A percentile compares a stretch with the other conserved stretches of the same genome.
phyloP scores from a whole-genome alignment of 2,329 filamentous ascomycete genomes.

The Pezizomycotina sp. region DNA sequence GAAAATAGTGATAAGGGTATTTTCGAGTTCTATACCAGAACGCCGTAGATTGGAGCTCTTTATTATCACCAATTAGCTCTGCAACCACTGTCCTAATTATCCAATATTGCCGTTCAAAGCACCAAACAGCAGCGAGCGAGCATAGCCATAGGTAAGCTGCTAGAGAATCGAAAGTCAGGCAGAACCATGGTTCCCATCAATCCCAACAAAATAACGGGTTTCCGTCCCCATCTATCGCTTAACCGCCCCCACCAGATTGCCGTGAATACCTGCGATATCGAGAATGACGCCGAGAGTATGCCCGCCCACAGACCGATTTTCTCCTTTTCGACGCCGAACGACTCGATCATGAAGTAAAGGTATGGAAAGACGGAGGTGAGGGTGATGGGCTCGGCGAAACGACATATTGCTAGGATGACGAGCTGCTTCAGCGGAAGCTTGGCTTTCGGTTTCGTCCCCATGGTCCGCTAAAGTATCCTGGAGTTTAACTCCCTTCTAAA shows the following conservation, averaged over 20 bases:
- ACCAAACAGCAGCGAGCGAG: constrained; percentile 59
- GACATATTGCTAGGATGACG: constrained; percentile 58
- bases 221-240: constrained; percentile 63
- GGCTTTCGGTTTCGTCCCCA: constrained; percentile 30
- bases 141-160: constrained; percentile 63
- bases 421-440: constrained; percentile 64
- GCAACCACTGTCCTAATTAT: constrained; percentile 86
- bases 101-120: constrained; percentile 83
- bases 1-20: too few relatives aligned
- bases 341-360: constrained; percentile 50
- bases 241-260: constrained; percentile 60
- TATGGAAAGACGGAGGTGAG: constrained; percentile 55
- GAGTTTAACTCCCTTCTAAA: too few relatives aligned
- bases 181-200: constrained; percentile 62
- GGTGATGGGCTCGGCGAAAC: constrained; percentile 59
- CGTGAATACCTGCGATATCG: constrained; percentile 52
- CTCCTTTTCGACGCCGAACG: constrained; percentile 53
- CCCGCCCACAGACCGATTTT: constrained; percentile 57
- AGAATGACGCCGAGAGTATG: constrained; percentile 54
- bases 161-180: constrained; percentile 69
- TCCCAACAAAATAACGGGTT: constrained; percentile 60
- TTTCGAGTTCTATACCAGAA: too few relatives aligned
- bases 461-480: too few relatives aligned
- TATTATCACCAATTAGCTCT: constrained; percentile 78
- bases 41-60: constrained; percentile 60